Evolutionary conservation across 176 grass and related monocot species (phyloP).

Genomic region (Avena insularis): DNA sequence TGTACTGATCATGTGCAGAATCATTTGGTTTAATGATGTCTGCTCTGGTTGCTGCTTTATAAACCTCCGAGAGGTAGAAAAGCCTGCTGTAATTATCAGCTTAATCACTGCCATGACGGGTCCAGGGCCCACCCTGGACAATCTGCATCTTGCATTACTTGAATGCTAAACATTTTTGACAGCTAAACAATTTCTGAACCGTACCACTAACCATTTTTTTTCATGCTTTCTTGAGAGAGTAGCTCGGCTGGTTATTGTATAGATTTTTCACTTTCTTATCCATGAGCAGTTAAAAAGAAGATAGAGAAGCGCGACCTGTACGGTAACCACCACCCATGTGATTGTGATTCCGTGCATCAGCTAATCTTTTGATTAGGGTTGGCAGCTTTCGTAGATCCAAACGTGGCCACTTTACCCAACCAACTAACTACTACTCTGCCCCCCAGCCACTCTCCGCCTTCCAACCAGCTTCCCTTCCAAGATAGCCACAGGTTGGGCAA

Average conservation of each 20-base stretch:
- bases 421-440: slow-evolving; percentile 19
- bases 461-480: slow-evolving; percentile 47
- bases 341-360: slow-evolving; percentile 15
- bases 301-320: neutral
- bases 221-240: slow-evolving; percentile 15
- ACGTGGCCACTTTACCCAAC: slow-evolving; percentile 38
- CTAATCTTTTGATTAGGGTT: slow-evolving; percentile 30
- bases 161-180: neutral
- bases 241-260: neutral
- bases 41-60: neutral
- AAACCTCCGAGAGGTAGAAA: neutral
- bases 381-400: slow-evolving; percentile 30
- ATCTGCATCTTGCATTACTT: neutral
- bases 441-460: neutral
- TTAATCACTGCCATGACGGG: neutral
- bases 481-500: slow-evolving; percentile 23
- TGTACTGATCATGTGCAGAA: neutral
- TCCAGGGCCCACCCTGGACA: neutral
- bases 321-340: slow-evolving; percentile 7
- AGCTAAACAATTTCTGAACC: neutral
- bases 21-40: neutral
- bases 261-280: slow-evolving; percentile 32
- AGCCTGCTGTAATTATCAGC: neutral
- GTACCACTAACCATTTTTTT: neutral
- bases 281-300: neutral